phyloP scores from a whole-genome alignment of 345 rosid genomes.

The Eucalyptus tenuipes region DNA sequence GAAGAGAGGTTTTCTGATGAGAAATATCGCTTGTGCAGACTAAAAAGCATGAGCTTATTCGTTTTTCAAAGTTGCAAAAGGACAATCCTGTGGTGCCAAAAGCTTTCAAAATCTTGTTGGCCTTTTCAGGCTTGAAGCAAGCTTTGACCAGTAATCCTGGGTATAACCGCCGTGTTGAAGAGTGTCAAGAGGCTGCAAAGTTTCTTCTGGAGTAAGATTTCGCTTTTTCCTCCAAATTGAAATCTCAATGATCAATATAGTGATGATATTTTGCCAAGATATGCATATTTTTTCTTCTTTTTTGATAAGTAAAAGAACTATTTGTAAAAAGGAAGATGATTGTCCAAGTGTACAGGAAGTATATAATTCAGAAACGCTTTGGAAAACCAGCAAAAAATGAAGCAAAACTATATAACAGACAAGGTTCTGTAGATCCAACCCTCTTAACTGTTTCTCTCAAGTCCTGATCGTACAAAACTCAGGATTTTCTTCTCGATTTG shows the following conservation, averaged over 20 bases:
- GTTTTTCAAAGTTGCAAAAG: slow-evolving; percentile 8
- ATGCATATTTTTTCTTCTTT: not conserved
- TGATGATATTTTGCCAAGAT: not conserved
- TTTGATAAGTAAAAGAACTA: not conserved
- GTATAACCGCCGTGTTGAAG: slow-evolving; percentile 80
- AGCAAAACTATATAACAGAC: not conserved
- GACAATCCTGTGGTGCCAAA: slow-evolving; percentile 15
- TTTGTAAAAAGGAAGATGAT: not conserved
- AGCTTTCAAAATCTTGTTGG: slow-evolving; percentile 74
- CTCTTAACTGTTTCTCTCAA: not conserved
- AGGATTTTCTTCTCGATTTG: not conserved
- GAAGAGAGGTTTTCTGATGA: slow-evolving; percentile 7
- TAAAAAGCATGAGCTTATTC: slow-evolving; percentile 64
- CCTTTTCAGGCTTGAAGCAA: slow-evolving; percentile 88
- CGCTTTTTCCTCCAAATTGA: not conserved
- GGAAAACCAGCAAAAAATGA: not conserved
- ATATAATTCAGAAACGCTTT: not conserved
- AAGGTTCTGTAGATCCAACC: not conserved
- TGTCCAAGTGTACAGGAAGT: not conserved
- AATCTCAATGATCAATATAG: not conserved
- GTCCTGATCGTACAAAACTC: not conserved
- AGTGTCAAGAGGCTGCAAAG: slow-evolving; percentile 90
- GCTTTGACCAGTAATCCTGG: slow-evolving; percentile 88
- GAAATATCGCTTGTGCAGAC: slow-evolving; percentile 39
- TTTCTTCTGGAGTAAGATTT: slow-evolving; percentile 57